These are phyloP conservation scores for Mucor plumbeus DNA, from an alignment of 371 early-diverging fungal genomes.

Conservation along the genomic window DNA sequence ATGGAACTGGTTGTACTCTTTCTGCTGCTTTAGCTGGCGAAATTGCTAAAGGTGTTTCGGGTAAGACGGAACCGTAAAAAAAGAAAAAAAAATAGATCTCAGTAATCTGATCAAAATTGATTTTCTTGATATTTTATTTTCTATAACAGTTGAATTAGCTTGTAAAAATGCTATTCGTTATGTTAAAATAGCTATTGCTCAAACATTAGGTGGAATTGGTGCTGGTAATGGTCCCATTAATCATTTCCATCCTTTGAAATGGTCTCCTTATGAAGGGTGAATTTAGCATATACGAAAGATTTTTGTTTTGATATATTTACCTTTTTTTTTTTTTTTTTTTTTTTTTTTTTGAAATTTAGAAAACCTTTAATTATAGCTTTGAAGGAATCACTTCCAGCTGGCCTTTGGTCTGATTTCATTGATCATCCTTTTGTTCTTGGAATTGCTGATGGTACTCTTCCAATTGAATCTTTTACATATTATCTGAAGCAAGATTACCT, in stretches of 20 bases:
- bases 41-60: constrained; percentile 63
- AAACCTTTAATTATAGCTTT: constrained; percentile 58
- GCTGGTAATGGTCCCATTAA: constrained; percentile 79
- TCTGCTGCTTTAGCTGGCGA: constrained; percentile 81
- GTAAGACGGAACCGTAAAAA: constrained; percentile 32
- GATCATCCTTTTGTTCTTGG: constrained; percentile 78
- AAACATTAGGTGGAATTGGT: constrained; percentile 58
- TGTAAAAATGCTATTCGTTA: constrained; percentile 57
- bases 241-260: constrained; percentile 65
- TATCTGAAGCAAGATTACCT: constrained; percentile 86
- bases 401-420: constrained; percentile 73
- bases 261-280: constrained; percentile 58
- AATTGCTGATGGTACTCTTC: constrained; percentile 77
- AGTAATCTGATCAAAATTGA: not conserved
- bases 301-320: no score
- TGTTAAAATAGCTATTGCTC: constrained; percentile 63
- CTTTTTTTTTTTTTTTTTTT: no score
- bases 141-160: constrained; percentile 45
- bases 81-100: not conserved
- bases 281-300: not conserved
- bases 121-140: not conserved
- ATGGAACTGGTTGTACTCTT: constrained; percentile 89
- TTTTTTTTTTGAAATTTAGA: constrained; percentile 37
- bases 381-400: constrained; percentile 38
- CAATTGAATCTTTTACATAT: constrained; percentile 69